Conservation (phyloP, 2,329 filamentous ascomycete genomes). For the Fusarium equiseti region DNA sequence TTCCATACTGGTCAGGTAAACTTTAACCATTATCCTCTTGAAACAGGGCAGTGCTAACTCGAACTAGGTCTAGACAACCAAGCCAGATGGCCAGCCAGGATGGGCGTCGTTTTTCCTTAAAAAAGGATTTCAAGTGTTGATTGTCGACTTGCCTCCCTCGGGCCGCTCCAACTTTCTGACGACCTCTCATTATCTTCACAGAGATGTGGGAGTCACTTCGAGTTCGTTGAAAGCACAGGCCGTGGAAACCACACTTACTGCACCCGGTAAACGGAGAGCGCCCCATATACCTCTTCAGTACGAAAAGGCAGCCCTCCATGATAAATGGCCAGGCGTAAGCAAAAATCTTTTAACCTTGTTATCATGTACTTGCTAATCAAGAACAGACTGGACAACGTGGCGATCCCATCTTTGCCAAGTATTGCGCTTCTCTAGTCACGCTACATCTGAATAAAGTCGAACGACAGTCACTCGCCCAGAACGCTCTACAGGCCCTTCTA, state of each 20-base stretch:
- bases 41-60: background rate
- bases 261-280: slow-evolving; percentile 36
- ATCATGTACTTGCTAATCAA: background rate
- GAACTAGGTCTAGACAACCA: slow-evolving; percentile 57
- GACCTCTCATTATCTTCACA: slow-evolving; percentile 33
- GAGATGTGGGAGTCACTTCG: slow-evolving; percentile 36
- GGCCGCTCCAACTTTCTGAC: slow-evolving; percentile 53
- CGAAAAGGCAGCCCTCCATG: slow-evolving; percentile 49
- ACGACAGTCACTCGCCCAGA: slow-evolving; percentile 50
- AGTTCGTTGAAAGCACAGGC: slow-evolving; percentile 34
- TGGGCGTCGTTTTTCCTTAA: slow-evolving; percentile 61
- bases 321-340: slow-evolving; percentile 56
- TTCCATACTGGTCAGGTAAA: slow-evolving; percentile 52
- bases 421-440: slow-evolving; percentile 59
- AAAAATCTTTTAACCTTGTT: fast-evolving
- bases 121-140: slow-evolving; percentile 57
- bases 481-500: slow-evolving; percentile 58
- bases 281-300: slow-evolving; percentile 23
- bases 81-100: slow-evolving; percentile 59
- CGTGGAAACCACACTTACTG: slow-evolving; percentile 52
- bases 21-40: background rate
- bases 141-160: slow-evolving; percentile 57
- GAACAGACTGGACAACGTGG: slow-evolving; percentile 53
- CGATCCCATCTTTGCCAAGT: slow-evolving; percentile 62
- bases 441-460: slow-evolving; percentile 47